Conservation (phyloP, 1,139 yeast genomes). For the Hansenula lynferdii region DNA sequence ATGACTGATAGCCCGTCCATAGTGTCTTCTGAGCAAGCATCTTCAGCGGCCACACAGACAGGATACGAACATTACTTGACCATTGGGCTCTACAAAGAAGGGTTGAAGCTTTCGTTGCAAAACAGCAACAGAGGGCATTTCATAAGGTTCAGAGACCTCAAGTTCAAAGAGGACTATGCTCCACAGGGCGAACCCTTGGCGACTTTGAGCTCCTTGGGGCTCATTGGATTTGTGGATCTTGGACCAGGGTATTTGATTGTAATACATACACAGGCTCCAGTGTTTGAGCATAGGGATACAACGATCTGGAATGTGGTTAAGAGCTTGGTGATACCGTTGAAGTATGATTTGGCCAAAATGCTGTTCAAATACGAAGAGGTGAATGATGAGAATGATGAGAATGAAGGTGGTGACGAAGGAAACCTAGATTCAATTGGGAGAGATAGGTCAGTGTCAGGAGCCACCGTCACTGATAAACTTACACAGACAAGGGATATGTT, state of each 20-base stretch:
- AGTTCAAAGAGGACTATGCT: slow-evolving; percentile 1
- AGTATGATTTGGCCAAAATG: slow-evolving; percentile 12
- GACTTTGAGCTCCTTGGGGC: slow-evolving; percentile 7
- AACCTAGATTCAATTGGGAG: neutral
- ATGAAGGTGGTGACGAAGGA: neutral
- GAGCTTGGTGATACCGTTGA: slow-evolving; percentile 23
- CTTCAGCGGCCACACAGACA: too few relatives aligned
- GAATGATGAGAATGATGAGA: neutral
- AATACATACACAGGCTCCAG: slow-evolving; percentile 15
- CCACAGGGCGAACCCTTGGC: slow-evolving; percentile 1
- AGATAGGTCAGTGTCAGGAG: neutral
- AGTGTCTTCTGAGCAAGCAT: neutral
- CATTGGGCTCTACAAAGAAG: neutral
- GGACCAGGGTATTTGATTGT: slow-evolving; percentile 25
- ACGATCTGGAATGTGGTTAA: slow-evolving; percentile 20
- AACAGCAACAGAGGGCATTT: slow-evolving; percentile 1
- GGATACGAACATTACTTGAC: neutral
- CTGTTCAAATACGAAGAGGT: slow-evolving; percentile 6
- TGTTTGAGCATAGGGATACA: slow-evolving; percentile 12
- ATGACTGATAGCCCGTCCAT: neutral
- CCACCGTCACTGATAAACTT: slow-evolving; percentile 5
- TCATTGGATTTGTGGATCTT: slow-evolving; percentile 23
- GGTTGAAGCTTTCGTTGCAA: slow-evolving; percentile 1
- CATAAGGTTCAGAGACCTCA: slow-evolving; percentile 1
- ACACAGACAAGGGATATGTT: slow-evolving; percentile 14